phyloP scores from a whole-genome alignment of 176 grass and related monocot species.

The Otatea glauca region DNA sequence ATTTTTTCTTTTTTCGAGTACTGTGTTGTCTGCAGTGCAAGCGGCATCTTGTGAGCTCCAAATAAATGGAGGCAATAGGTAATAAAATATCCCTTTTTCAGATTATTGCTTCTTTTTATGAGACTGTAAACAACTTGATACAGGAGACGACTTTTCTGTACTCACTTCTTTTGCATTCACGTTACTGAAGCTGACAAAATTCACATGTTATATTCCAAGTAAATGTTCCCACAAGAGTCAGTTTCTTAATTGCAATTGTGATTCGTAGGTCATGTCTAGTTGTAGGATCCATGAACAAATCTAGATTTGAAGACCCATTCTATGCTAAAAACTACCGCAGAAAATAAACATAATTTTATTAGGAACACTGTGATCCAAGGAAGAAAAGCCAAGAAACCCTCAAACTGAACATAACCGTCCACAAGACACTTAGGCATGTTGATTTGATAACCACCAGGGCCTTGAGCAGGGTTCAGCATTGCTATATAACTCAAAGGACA shows the following conservation, averaged over 20 bases:
- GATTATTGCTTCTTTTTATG: slow-evolving; percentile 7
- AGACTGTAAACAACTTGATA: slow-evolving; percentile 3
- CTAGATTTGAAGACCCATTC: slow-evolving; percentile 31
- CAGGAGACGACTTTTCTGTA: slow-evolving; percentile 4
- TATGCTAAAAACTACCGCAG: not conserved
- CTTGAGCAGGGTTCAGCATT: not conserved
- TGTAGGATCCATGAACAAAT: slow-evolving; percentile 8
- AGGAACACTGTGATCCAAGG: not conserved
- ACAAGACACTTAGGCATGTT: slow-evolving; percentile 19
- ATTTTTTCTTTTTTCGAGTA: not conserved
- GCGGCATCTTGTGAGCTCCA: slow-evolving; percentile 19
- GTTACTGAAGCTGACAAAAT: slow-evolving; percentile 24
- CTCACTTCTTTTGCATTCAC: not conserved
- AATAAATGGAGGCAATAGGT: slow-evolving; percentile 19
- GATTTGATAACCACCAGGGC: slow-evolving; percentile 13
- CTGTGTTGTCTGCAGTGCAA: not conserved
- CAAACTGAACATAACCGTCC: not conserved
- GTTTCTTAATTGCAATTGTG: not conserved
- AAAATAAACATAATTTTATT: slow-evolving; percentile 27
- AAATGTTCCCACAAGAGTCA: not conserved
- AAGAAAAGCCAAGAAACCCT: not conserved
- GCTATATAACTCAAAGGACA: slow-evolving; percentile 11
- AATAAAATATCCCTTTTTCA: not conserved
- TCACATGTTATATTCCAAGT: not conserved
- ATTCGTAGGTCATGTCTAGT: not conserved